phyloP scores from a whole-genome alignment of 2,329 filamentous ascomycete genomes.

The Exophiala calicioides region DNA sequence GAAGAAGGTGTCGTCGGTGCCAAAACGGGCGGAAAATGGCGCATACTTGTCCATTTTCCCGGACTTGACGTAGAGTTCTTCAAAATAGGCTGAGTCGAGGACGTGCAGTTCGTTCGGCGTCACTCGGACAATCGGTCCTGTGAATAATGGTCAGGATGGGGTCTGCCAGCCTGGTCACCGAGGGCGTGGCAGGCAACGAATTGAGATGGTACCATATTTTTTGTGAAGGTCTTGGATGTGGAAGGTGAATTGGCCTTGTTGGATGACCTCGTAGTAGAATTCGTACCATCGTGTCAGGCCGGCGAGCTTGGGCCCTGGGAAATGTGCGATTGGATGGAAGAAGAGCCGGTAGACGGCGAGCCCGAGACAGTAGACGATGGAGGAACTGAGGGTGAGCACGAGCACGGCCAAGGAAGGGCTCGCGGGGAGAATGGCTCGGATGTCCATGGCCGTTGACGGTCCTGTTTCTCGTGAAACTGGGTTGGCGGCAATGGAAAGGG shows the following conservation, averaged over 20 bases:
- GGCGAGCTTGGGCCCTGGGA: constrained; percentile 37
- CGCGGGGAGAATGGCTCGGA: too few species aligned
- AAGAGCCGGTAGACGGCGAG: constrained; percentile 33
- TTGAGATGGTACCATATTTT: constrained; percentile 36
- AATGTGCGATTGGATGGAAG: constrained; percentile 35
- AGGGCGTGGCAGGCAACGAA: constrained; percentile 33
- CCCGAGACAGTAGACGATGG: too few species aligned
- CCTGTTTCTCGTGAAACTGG: too few species aligned
- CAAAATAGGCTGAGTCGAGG: constrained; percentile 19
- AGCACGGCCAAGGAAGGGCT: too few species aligned
- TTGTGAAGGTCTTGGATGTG: constrained; percentile 33
- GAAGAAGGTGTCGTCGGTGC: constrained; percentile 4
- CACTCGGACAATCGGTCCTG: constrained; percentile 22
- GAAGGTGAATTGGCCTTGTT: constrained; percentile 29
- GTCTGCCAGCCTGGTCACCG: not conserved
- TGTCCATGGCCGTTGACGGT: too few species aligned
- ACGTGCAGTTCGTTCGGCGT: constrained; percentile 23
- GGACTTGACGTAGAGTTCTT: constrained; percentile 17
- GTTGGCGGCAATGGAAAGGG: too few species aligned
- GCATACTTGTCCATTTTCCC: constrained; percentile 18
- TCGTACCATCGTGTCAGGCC: constrained; percentile 34
- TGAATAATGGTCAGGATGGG: not conserved
- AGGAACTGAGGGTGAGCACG: too few species aligned
- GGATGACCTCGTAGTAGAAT: constrained; percentile 33
- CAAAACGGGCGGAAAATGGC: constrained; percentile 3